Percentiles rank a stretch among this genome's conserved stretches.
These are phyloP conservation scores for Francoa sonchifolia DNA, from an alignment of 441 rosid genomes.

Conservation along the genomic window DNA sequence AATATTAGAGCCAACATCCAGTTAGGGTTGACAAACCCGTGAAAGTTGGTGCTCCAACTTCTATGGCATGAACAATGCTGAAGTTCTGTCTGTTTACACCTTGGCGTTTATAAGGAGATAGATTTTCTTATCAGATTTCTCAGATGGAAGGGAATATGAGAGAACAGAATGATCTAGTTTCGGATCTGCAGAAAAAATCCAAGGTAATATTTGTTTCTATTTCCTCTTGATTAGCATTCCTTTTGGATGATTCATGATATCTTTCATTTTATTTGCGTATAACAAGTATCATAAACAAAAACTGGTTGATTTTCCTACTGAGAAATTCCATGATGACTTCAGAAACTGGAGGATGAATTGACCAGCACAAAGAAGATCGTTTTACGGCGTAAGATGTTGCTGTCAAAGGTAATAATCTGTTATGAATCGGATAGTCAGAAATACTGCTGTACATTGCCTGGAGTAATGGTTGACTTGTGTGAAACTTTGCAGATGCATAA, in stretches of 20 bases:
- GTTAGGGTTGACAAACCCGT: neutral
- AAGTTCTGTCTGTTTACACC: too few relatives aligned
- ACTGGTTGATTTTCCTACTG: constrained; percentile 11
- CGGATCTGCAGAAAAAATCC: constrained; percentile 45
- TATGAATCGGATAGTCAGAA: neutral
- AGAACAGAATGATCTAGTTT: too few relatives aligned
- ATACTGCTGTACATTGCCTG: constrained; percentile 8
- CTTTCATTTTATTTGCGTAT: constrained; percentile 6
- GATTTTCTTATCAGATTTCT: constrained; percentile 33
- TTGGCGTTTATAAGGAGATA: neutral
- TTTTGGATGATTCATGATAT: too few relatives aligned
- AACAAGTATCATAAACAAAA: too few relatives aligned
- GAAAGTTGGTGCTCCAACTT: neutral
- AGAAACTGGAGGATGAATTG: constrained; percentile 71
- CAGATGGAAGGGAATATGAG: constrained; percentile 37
- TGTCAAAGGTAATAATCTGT: constrained; percentile 39
- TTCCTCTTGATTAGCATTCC: too few relatives aligned
- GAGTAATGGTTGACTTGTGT: constrained; percentile 10
- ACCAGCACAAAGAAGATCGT: constrained; percentile 45
- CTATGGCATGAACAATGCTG: too few relatives aligned
- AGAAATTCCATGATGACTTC: constrained; percentile 21
- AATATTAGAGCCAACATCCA: too few relatives aligned
- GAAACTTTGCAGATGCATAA: constrained; percentile 40
- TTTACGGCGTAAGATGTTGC: constrained; percentile 39
- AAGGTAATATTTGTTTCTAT: constrained; percentile 27